Evolutionary conservation across 164 flowering plant genomes (phyloP), one percentile per base, ranked within the genome.

Genomic region (Nymphaea thermarum): DNA sequence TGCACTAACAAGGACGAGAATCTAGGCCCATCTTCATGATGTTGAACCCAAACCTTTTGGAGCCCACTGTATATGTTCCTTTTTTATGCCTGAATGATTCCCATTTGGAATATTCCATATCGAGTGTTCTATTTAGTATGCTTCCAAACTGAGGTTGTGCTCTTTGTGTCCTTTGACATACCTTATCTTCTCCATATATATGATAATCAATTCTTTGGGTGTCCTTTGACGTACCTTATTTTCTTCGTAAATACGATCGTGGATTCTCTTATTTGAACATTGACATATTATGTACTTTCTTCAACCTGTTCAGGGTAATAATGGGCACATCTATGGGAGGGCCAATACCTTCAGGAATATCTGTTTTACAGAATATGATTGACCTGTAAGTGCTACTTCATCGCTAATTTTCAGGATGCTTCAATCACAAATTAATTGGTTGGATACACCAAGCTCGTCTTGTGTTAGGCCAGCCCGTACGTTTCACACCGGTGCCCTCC

Each of bases 261-360:
- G 12, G 7, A 47, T 14, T 47, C 12, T 47, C 55, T 47, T 47
- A 7, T 6, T 2, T 14, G 12, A 47, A 47, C 12, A 47, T 47
- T 2, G 2, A 47, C 12, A 47, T 47, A 3, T 47, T 7, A 2
- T 47, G 2, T 47, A 14, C 55, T 0, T 25, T 25, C 55, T 47
- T 6, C 55, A 47, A 47, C 55, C 12, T 47, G 12, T 47, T 47
- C 69, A 89, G 96, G 77, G 87, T 80, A 69, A 79, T 90, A 77
- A 78, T 79, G 57, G 89, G 83, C 36, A 87, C 85, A 77, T 93
- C 93, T 66, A 65, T 87, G 17, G 72, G 66, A 66, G 91, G 93
- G 3, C 93, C 93, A 3, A 85, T 87, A 74, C 96, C 96, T 25
- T 65, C 80, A 44, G 74, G 69, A 53, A 79, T 90, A 53, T 85